Evolutionary conservation across 108 stramenopile genomes (phyloP).

Genomic region (Aurantiochytrium sp.): DNA sequence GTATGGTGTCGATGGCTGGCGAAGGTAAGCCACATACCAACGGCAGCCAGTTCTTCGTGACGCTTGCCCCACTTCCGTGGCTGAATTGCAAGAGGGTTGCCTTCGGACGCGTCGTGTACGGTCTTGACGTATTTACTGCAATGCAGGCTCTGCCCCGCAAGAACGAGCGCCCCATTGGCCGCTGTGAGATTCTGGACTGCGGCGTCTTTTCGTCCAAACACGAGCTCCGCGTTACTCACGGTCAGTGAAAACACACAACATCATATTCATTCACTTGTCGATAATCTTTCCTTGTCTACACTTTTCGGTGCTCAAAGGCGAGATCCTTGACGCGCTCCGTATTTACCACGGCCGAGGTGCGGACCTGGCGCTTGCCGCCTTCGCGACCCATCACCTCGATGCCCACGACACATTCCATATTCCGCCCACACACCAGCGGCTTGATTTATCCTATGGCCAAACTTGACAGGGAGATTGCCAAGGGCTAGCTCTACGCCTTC

Average conservation of each 20-base stretch:
- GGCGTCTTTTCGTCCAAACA: not conserved
- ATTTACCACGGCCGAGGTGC: not conserved
- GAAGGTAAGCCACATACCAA: conserved; percentile 58
- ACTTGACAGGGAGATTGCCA: too few relatives aligned
- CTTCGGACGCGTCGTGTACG: conserved; percentile 32
- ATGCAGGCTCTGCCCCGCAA: not conserved
- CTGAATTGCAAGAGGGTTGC: conserved; percentile 29
- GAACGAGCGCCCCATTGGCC: conserved; percentile 19
- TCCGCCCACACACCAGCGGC: too few relatives aligned
- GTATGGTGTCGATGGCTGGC: conserved; percentile 89
- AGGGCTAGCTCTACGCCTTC: too few relatives aligned
- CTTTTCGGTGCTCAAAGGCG: too few relatives aligned
- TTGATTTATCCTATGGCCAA: too few relatives aligned
- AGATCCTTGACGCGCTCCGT: not conserved
- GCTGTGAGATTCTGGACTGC: not conserved
- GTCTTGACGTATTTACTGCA: not conserved
- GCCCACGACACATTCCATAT: too few relatives aligned
- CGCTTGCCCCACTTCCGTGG: not conserved
- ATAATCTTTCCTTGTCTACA: too few relatives aligned
- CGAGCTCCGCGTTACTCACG: not conserved
- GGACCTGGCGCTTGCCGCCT: not conserved
- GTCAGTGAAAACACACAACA: not conserved
- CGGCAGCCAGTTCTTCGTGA: conserved; percentile 44
- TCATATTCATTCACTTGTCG: too few relatives aligned
- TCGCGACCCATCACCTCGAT: not conserved